Base-by-base conservation (phyloP, 1,139 yeast species). In the Yamadazyma taylorii region DNA sequence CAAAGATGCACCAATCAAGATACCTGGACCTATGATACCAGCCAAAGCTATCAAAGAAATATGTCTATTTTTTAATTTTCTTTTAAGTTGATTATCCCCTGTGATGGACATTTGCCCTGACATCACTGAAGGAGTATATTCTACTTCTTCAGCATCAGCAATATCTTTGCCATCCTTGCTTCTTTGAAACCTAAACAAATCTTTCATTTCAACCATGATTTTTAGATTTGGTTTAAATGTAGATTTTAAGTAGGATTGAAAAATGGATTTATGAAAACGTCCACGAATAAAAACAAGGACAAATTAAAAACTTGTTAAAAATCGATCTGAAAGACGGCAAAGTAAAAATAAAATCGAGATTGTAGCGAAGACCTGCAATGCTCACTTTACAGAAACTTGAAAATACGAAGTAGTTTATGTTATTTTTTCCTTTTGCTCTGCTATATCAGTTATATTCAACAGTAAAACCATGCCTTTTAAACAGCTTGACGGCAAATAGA, bases 11-110 rank as follows among this genome's bases (percentile, higher is more conserved):
- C 78, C 78, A 6, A 73, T 62, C 32, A 72, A 54, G 26, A 73
- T 70, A 40, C 79, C 80, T 0, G 81, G 80, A 0, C 81, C 81
- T 43, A 75, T 73, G 31, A 74, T 73, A 30, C 81, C 81, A 3
- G 78, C 79, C 13, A 75, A 54, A 2, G 79, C 79, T 35, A 75
- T 60, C 39, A 75, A 56, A 5, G 73, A 65, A 32, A 65, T 58
- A 51, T 68, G 77, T 35, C 76, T 57, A 43, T 67, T 69, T 41
- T 69, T 69, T n/a, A 69, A 55, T 13, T 56, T 57, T 30, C 71
- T 52, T 39, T 67, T 61, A 17, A 37, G 30, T 15, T 37, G 36
- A 16, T 29, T 29, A 5, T 29, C 32, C 4, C 32, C 32, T 12
- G 32, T 29, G 4, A 29, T 8, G n/a, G 32, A 29, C 4, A 22